Percentiles rank a stretch among this genome's conserved stretches.
Evolutionary conservation across 345 rosid genomes (phyloP).

Genomic region (Dovyalis caffra): DNA sequence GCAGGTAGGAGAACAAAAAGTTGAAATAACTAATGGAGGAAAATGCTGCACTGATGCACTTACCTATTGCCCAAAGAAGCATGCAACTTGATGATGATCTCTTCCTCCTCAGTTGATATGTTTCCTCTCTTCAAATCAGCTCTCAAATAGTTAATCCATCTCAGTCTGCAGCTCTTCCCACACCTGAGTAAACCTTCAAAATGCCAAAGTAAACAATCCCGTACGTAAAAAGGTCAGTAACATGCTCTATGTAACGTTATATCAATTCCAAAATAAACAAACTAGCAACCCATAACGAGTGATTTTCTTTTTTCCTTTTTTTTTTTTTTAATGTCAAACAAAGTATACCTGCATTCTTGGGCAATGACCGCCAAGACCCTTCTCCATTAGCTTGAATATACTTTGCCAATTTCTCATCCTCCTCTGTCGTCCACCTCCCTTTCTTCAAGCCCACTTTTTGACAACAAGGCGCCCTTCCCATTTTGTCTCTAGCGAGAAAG

Average conservation of each 20-base stretch:
- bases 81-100: constrained; percentile 57
- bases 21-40: neutral
- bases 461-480: constrained; percentile 80
- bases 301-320: no score
- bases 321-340: neutral
- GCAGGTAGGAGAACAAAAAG: neutral
- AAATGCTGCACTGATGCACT: neutral
- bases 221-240: neutral
- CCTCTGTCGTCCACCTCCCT: constrained; percentile 67
- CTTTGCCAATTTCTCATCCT: constrained; percentile 43
- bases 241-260: neutral
- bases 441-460: constrained; percentile 61
- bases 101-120: constrained; percentile 63
- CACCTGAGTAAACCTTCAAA: constrained; percentile 72
- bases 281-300: no score
- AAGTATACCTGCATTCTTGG: constrained; percentile 57
- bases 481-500: neutral
- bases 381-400: constrained; percentile 59
- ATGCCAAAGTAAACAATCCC: neutral
- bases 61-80: constrained; percentile 78
- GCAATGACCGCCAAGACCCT: constrained; percentile 67
- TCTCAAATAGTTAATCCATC: constrained; percentile 87
- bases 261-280: no score
- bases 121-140: constrained; percentile 77
- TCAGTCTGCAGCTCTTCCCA: constrained; percentile 86